Percentiles rank a stretch among this genome's conserved stretches.
These are phyloP conservation scores for Epichloe glyceriae DNA, from an alignment of 2,329 filamentous ascomycete species.

Conservation along the genomic window DNA sequence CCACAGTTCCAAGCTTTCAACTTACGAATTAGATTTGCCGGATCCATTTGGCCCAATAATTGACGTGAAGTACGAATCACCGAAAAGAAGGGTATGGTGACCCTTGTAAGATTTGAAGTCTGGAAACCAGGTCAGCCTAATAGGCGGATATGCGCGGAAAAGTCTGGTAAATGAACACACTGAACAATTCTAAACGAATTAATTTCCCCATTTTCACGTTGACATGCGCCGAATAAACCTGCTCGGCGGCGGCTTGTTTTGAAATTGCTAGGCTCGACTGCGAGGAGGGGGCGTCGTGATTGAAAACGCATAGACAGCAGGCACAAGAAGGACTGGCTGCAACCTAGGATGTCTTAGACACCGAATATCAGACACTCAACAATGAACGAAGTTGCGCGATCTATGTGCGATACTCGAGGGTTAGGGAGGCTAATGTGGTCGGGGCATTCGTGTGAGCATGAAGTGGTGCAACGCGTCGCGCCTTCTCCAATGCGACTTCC, in stretches of 20 bases:
- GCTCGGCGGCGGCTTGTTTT: neutral
- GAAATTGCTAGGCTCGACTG: neutral
- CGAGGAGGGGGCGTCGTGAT: neutral
- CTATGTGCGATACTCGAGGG: neutral
- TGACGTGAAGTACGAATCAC: conserved; percentile 97
- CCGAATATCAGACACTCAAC: neutral
- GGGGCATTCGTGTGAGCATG: neutral
- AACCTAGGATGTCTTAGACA: neutral
- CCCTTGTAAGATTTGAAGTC: conserved; percentile 99
- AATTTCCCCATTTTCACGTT: conserved; percentile 76
- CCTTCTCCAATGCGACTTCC: neutral
- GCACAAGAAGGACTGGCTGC: neutral
- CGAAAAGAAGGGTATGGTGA: conserved; percentile 85
- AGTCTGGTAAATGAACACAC: conserved; percentile 34
- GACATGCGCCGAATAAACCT: neutral
- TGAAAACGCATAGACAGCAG: neutral
- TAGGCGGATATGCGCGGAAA: neutral
- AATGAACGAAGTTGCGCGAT: neutral
- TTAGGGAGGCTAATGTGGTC: neutral
- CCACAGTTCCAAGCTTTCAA: conserved; percentile 9
- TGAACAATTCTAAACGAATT: conserved; percentile 85
- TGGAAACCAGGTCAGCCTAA: conserved; percentile 22
- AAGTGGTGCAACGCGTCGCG: neutral
- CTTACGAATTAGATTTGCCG: conserved; percentile 93
- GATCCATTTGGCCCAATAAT: conserved; percentile 99